These are phyloP conservation scores for Lachnellula willkommii DNA, from an alignment of 2,329 filamentous ascomycete genomes.

Conservation along the genomic window DNA sequence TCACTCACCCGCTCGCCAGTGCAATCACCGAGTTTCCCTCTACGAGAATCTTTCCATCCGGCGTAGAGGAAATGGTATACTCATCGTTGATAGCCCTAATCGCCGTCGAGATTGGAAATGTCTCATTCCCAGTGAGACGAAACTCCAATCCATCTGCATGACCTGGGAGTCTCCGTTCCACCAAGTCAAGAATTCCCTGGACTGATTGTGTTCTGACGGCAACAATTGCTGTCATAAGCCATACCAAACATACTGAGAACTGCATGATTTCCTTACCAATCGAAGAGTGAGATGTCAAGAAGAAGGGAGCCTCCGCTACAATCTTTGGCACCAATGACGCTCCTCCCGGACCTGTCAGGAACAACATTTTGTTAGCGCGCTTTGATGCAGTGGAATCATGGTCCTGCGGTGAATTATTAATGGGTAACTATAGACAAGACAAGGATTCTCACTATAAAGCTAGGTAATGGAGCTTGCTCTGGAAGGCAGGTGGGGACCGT, in stretches of 20 bases:
- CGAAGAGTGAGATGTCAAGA: too few species aligned
- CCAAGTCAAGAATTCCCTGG: constrained; percentile 16
- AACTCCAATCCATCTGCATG: constrained; percentile 20
- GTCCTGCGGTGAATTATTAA: not conserved
- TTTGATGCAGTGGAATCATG: not conserved
- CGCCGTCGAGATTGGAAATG: not conserved
- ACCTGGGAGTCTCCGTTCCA: constrained; percentile 17
- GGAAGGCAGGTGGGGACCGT: not conserved
- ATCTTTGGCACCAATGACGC: not conserved
- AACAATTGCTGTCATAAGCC: not conserved
- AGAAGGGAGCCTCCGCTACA: not conserved
- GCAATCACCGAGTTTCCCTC: constrained; percentile 34
- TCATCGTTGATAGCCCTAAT: constrained; percentile 11
- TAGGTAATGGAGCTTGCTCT: too few species aligned
- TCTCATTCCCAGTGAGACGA: constrained; percentile 8
- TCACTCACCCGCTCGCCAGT: constrained; percentile 31
- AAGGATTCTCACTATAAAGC: too few species aligned
- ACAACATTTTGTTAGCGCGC: not conserved
- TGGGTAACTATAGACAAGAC: not conserved
- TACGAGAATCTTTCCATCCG: constrained; percentile 29
- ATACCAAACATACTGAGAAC: not conserved
- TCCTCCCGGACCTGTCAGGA: not conserved
- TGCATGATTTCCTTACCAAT: not conserved
- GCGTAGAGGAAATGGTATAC: constrained; percentile 17
- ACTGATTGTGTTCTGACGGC: constrained; percentile 4